Percentiles rank a stretch among this genome's conserved stretches.
These are phyloP conservation scores for Agroathelia rolfsii DNA, from an alignment of 1,284 basidiomycete species.

Conservation along the genomic window DNA sequence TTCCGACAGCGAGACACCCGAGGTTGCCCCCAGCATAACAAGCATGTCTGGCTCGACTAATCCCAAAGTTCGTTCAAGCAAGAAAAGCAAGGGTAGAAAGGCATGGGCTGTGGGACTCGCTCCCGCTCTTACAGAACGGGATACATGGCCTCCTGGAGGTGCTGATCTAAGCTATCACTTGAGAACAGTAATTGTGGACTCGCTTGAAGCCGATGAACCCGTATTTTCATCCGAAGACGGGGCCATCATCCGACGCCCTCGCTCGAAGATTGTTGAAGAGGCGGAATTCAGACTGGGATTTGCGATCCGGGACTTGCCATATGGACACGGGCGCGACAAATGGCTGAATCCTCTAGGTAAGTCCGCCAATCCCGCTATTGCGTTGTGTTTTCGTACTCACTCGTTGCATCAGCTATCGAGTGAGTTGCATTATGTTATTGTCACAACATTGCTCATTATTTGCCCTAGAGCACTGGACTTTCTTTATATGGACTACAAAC, in stretches of 20 bases:
- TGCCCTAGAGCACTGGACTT: conserved; percentile 75
- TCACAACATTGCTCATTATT: conserved; percentile 8
- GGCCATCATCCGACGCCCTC: conserved; percentile 18
- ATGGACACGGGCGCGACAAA: conserved; percentile 51
- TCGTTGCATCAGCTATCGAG: conserved; percentile 44
- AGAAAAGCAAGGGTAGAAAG: conserved; percentile 13
- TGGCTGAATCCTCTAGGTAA: conserved; percentile 73
- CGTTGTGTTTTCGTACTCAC: conserved; percentile 1
- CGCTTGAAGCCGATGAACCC: conserved; percentile 32
- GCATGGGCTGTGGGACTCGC: conserved; percentile 71
- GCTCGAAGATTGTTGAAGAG: conserved; percentile 49
- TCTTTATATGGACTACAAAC: conserved; percentile 78
- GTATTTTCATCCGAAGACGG: conserved; percentile 17
- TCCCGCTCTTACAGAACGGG: conserved; percentile 54
- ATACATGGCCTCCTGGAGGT: conserved; percentile 78
- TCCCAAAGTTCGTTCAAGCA: conserved; percentile 4
- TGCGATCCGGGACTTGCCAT: conserved; percentile 63
- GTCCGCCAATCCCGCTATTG: conserved; percentile 19
- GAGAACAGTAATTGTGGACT: conserved; percentile 71
- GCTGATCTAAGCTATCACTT: conserved; percentile 75
- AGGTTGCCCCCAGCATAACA: conserved; percentile 18
- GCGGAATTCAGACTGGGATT: conserved; percentile 76
- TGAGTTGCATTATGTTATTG: conserved; percentile 23
- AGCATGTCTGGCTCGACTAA: conserved; percentile 3
- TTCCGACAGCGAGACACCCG: conserved; percentile 43